A percentile compares a stretch with the other conserved stretches of the same genome.
Conservation (phyloP, 176 grass and related monocot species). For the Cocos nucifera region DNA sequence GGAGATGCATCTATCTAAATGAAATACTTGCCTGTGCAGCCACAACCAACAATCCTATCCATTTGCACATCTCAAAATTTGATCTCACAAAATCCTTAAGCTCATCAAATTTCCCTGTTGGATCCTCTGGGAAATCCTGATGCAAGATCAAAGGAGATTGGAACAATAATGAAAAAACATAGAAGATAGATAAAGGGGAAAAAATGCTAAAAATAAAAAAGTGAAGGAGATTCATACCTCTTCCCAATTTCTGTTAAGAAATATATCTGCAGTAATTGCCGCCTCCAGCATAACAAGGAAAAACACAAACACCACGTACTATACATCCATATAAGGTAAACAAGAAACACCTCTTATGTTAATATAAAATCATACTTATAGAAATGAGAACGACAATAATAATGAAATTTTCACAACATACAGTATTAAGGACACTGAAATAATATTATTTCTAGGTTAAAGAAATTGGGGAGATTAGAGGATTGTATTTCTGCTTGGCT, state of each 20-base stretch:
- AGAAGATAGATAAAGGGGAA: constrained; percentile 3
- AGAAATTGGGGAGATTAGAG: too few relatives aligned
- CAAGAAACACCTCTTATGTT: constrained; percentile 2
- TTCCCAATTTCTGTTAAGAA: constrained; percentile 83
- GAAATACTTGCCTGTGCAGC: constrained; percentile 54
- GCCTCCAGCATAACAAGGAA: constrained; percentile 70
- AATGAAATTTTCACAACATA: too few relatives aligned
- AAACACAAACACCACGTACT: constrained; percentile 64
- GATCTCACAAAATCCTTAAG: constrained; percentile 61
- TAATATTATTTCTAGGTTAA: too few relatives aligned
- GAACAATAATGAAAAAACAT: not conserved
- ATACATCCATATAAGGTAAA: constrained; percentile 46
- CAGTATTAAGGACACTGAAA: too few relatives aligned
- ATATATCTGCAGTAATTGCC: constrained; percentile 55
- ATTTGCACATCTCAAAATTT: constrained; percentile 86
- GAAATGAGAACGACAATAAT: too few relatives aligned
- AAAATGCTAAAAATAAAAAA: too few relatives aligned
- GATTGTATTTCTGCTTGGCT: too few relatives aligned
- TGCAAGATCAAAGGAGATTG: constrained; percentile 5
- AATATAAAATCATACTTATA: too few relatives aligned
- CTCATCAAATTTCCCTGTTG: constrained; percentile 76
- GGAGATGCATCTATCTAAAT: not conserved
- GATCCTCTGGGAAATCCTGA: constrained; percentile 82
- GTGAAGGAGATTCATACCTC: constrained; percentile 35
- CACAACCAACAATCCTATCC: constrained; percentile 66